Evolutionary conservation across 768 basidiomycete genomes (phyloP), one percentile per base, ranked within the genome.

Genomic region (Trametes meyenii): DNA sequence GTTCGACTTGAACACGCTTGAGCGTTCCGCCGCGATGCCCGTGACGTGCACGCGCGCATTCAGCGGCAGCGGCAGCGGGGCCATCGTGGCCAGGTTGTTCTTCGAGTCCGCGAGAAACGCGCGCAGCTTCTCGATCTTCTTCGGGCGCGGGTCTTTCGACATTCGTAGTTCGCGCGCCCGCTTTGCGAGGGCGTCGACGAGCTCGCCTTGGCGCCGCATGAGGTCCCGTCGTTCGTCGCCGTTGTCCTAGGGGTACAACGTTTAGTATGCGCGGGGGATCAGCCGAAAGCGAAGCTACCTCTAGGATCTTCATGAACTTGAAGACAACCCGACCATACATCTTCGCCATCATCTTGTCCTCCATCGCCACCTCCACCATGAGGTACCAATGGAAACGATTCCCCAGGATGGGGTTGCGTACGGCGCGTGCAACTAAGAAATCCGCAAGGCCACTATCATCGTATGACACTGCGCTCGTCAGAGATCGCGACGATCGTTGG

Each of bases 331-430:
- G 82, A 4, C 89, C 93, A 67, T 95, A 98, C 90, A 96, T 94
- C 78, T 94, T 95, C 3, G 92, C 91, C 72, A 93, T 85, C 23
- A 86, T 79, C 61, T 87, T 86, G 70, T 95, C 93, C 69, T 95
- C 92, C 46, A 92, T 76, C 21, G 93, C 92, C 17, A 94, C 88
- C 72, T 98, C 97, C 4, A 98, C 96, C 85, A 95, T 94, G 57
- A 98, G 85, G 69, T 98, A 99, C 97, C 97, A 98, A 72, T 96
- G 91, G 65, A 98, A 79, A 24, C 92, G 82, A 67, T 98, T 98
- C 0, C 96, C 97, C 1, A 99, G 78, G 0, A 96, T 82, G 2
- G 80, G 80, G 69, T 96, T 96, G 65, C 83, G 79, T 13, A 94
- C 92, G 17, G 92, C 93, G 21, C 96, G 84, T 6, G 84, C 75